Percentiles rank a stretch among this genome's conserved stretches.
Evolutionary conservation across 495 filamentous ascomycete species (phyloP).

Genomic region (Aspergillus haitiensis): DNA sequence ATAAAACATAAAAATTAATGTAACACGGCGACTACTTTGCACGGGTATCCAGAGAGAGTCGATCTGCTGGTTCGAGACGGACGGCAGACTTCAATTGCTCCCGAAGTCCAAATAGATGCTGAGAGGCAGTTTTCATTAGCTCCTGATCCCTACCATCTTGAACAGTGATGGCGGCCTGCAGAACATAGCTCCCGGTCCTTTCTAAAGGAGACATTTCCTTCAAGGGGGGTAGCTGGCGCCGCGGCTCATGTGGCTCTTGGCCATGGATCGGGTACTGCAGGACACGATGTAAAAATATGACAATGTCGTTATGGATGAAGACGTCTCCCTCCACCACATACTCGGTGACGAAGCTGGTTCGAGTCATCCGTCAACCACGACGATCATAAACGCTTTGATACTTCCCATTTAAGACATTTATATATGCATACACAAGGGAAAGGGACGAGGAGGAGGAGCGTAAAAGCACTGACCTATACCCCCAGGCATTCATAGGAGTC

Average conservation of each 20-base stretch:
- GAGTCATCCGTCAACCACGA: slow-evolving; percentile 15
- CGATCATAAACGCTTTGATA: slow-evolving; percentile 18
- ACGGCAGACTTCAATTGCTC: slow-evolving; percentile 64
- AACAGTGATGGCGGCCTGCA: slow-evolving; percentile 50
- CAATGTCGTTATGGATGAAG: slow-evolving; percentile 50
- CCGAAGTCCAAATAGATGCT: slow-evolving; percentile 61
- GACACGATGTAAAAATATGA: slow-evolving; percentile 49
- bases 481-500: slow-evolving; percentile 51
- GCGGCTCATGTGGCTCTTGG: slow-evolving; percentile 31
- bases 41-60: slow-evolving; percentile 65
- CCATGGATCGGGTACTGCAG: slow-evolving; percentile 37
- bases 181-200: slow-evolving; percentile 50
- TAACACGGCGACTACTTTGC: slow-evolving; percentile 41
- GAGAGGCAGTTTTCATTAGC: slow-evolving; percentile 55
- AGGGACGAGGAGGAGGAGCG: neutral
- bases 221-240: slow-evolving; percentile 36
- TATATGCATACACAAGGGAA: neutral
- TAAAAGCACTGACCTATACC: slow-evolving; percentile 44
- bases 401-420: neutral
- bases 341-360: slow-evolving; percentile 47
- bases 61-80: slow-evolving; percentile 61
- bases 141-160: slow-evolving; percentile 54
- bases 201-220: slow-evolving; percentile 43
- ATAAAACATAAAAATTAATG: slow-evolving; percentile 21
- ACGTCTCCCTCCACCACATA: slow-evolving; percentile 51